Percentiles rank a stretch among this genome's conserved stretches.
Evolutionary conservation across 257 asterid genomes (phyloP).

Genomic region (Nicotiana undulata): DNA sequence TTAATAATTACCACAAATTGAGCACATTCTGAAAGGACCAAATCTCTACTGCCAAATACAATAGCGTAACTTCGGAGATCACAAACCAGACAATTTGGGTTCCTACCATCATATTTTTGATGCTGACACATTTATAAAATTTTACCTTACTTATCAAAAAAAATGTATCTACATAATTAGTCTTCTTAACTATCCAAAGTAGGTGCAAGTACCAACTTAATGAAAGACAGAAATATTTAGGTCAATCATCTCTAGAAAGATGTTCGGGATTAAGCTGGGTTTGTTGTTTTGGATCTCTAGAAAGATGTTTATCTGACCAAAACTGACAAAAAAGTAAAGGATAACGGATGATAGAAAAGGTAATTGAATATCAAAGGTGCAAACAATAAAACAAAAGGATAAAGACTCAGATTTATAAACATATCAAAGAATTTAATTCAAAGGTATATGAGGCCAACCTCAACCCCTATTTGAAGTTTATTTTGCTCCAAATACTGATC

Average conservation of each 20-base stretch:
- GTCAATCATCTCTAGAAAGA: too few species aligned
- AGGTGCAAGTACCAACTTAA: background rate
- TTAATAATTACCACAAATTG: background rate
- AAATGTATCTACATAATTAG: background rate
- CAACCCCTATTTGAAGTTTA: conserved; percentile 82
- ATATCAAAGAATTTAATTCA: background rate
- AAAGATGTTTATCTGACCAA: background rate
- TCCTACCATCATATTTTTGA: background rate
- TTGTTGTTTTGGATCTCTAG: background rate
- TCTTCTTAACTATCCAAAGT: background rate
- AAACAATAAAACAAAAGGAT: conserved; percentile 16
- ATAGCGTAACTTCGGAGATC: background rate
- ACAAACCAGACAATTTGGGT: background rate
- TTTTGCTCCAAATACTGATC: conserved; percentile 65
- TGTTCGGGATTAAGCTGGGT: too few species aligned
- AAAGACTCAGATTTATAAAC: background rate
- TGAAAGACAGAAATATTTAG: background rate
- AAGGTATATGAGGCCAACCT: conserved; percentile 34
- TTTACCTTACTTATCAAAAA: background rate
- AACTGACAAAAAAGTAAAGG: background rate
- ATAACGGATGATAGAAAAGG: background rate
- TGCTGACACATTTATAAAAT: background rate
- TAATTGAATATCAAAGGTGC: background rate
- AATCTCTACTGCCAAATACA: background rate
- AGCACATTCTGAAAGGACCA: background rate